Evolutionary conservation across 2,329 filamentous ascomycete genomes (phyloP).

Genomic region (Hypoxylon sp.): DNA sequence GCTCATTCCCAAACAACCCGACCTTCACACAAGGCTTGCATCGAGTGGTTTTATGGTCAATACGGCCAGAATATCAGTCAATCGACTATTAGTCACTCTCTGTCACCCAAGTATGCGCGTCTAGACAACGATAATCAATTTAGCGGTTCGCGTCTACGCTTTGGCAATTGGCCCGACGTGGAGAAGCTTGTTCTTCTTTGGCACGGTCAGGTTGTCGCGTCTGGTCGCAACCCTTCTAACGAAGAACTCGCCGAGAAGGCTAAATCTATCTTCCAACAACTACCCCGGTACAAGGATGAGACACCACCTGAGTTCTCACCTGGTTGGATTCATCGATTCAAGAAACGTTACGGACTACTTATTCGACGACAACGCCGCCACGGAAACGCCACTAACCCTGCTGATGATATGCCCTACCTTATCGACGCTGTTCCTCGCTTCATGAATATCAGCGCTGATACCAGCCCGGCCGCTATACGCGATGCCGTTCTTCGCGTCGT

Average conservation of each 20-base stretch:
- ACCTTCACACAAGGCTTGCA: conserved; percentile 73
- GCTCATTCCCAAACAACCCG: conserved; percentile 70
- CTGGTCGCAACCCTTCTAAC: conserved; percentile 72
- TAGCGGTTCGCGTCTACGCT: conserved; percentile 73
- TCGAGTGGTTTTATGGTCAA: conserved; percentile 73
- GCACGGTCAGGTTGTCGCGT: conserved; percentile 63
- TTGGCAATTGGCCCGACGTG: conserved; percentile 76
- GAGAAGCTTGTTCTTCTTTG: conserved; percentile 88
- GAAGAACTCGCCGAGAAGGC: conserved; percentile 75
- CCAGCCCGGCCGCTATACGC: conserved; percentile 71
- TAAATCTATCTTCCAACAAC: conserved; percentile 70
- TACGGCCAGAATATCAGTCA: conserved; percentile 74
- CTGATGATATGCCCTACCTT: conserved; percentile 72
- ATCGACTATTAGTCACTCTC: conserved; percentile 74
- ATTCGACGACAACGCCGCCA: conserved; percentile 70
- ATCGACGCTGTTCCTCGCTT: conserved; percentile 72
- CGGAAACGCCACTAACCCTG: conserved; percentile 64
- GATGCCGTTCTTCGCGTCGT: conserved; percentile 70
- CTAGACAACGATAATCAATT: conserved; percentile 74
- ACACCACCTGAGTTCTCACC: conserved; percentile 73
- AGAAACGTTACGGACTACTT: conserved; percentile 73
- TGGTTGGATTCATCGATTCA: conserved; percentile 76
- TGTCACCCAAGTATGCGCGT: conserved; percentile 73
- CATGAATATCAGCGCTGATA: conserved; percentile 71
- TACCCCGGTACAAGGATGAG: conserved; percentile 74